Evolutionary conservation across 306 rosid species (phyloP).

Genomic region (Canavalia ensiformis): DNA sequence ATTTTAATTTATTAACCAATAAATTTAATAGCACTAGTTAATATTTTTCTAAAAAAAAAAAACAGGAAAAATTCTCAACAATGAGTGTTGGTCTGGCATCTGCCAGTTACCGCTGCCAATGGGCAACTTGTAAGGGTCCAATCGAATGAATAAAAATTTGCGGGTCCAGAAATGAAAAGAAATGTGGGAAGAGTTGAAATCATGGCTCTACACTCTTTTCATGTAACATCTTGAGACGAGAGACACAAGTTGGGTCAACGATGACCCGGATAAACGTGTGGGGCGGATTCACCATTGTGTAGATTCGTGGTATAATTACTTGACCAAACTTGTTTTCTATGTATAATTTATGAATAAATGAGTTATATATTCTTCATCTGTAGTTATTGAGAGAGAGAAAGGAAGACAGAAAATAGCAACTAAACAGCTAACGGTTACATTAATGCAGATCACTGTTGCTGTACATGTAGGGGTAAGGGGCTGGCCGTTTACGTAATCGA

Average conservation of each 20-base stretch:
- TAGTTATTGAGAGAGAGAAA: background rate
- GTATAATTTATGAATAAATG: background rate
- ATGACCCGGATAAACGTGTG: background rate
- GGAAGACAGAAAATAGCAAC: background rate
- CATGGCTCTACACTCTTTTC: background rate
- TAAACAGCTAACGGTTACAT: background rate
- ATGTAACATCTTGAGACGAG: conserved; percentile 1
- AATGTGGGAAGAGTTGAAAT: background rate
- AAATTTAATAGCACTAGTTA: no score
- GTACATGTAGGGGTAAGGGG: background rate
- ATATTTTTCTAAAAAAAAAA: no score
- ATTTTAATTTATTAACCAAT: no score
- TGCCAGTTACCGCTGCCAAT: background rate
- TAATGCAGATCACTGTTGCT: background rate
- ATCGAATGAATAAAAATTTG: background rate
- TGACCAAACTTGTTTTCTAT: background rate
- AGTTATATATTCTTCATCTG: background rate
- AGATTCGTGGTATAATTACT: background rate
- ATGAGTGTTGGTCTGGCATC: background rate
- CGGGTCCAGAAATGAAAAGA: background rate
- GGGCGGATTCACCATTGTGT: background rate
- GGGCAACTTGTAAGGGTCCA: background rate
- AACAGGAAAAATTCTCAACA: background rate
- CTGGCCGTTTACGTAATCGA: background rate
- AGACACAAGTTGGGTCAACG: conserved; percentile 1